Percentiles rank a stretch among this genome's conserved stretches.
These are phyloP conservation scores for Pleurotus citrinopileatus DNA, from an alignment of 768 basidiomycete species.

Conservation along the genomic window DNA sequence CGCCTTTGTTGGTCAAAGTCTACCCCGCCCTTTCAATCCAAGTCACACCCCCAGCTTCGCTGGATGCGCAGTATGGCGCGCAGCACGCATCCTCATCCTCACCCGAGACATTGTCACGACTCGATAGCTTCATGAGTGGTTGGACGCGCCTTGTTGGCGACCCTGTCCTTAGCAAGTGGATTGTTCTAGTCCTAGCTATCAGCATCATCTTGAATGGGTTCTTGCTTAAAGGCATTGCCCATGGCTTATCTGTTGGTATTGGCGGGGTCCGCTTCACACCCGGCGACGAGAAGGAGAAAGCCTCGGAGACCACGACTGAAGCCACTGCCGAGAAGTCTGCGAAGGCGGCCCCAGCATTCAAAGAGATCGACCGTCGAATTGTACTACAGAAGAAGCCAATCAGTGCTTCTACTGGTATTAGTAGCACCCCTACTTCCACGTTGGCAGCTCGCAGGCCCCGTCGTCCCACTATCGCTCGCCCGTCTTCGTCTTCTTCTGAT, in stretches of 20 bases:
- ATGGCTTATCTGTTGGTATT: conserved; percentile 36
- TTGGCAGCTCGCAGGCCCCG: background rate
- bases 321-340: conserved; percentile 3
- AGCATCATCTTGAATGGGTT: conserved; percentile 91
- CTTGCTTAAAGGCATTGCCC: conserved; percentile 81
- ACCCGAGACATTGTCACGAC: conserved; percentile 23
- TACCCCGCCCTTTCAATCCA: conserved; percentile 56
- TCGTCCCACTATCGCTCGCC: background rate
- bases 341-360: background rate
- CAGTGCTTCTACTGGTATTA: background rate
- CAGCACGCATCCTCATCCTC: conserved; percentile 23
- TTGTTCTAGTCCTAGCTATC: conserved; percentile 82
- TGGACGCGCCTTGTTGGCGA: conserved; percentile 94
- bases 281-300: conserved; percentile 14
- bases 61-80: conserved; percentile 2
- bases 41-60: conserved; percentile 31
- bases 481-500: background rate
- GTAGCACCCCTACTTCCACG: background rate
- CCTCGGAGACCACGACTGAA: conserved; percentile 18
- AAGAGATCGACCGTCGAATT: background rate
- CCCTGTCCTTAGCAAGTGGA: conserved; percentile 92
- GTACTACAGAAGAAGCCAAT: conserved; percentile 1
- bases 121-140: conserved; percentile 79
- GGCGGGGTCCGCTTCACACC: conserved; percentile 21
- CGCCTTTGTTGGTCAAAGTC: conserved; percentile 46